Evolutionary conservation across 2,329 filamentous ascomycete species (phyloP).

Genomic region (Cercospora berteroae): DNA sequence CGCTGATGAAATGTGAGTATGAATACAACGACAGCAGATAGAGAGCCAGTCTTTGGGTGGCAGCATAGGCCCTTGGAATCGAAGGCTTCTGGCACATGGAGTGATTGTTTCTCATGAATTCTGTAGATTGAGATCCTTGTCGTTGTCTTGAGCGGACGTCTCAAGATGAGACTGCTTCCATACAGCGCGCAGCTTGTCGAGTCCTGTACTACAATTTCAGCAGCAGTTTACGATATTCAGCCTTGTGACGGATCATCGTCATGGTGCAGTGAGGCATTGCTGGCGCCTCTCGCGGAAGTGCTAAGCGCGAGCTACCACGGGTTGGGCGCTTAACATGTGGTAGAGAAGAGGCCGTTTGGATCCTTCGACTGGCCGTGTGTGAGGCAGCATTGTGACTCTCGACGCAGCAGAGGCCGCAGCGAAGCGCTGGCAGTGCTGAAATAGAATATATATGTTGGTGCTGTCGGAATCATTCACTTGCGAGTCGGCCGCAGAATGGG

Average conservation of each 20-base stretch:
- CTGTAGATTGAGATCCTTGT: not conserved
- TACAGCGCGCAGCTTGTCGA: not conserved
- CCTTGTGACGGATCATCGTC: not conserved
- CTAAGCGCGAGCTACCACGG: not conserved
- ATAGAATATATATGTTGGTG: not conserved
- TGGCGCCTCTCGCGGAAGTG: conserved; percentile 6
- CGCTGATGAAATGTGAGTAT: not conserved
- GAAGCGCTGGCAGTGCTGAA: not conserved
- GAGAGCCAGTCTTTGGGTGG: not conserved
- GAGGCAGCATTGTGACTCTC: not conserved
- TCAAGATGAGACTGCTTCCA: not conserved
- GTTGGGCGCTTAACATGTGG: conserved; percentile 6
- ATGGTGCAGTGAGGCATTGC: not conserved
- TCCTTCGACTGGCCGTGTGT: not conserved
- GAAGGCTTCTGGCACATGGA: not conserved
- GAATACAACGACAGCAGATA: not conserved
- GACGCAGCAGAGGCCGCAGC: not conserved
- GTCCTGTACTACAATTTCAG: not conserved
- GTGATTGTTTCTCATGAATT: not conserved
- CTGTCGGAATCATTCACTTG: not conserved
- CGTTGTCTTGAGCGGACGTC: not conserved
- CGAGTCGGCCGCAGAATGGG: not conserved
- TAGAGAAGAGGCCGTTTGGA: not conserved
- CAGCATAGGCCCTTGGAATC: not conserved
- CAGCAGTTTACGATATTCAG: not conserved